Conservation (phyloP, 2,329 filamentous ascomycete genomes). For the Scedosporium aurantiacum region DNA sequence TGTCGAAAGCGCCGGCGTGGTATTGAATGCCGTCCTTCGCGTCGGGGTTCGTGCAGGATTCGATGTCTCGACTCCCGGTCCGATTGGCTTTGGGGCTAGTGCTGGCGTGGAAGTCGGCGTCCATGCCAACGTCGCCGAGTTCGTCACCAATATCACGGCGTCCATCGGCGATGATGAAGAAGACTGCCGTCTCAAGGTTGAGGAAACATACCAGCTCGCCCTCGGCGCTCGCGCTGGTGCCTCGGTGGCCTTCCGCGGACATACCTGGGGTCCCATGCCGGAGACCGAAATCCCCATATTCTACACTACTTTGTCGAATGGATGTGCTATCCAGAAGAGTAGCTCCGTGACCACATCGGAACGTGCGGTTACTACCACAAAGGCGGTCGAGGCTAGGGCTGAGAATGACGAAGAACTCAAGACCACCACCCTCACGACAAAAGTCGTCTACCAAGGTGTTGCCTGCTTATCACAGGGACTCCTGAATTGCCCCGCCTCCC, state of each 20-base stretch:
- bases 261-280: constrained; percentile 33
- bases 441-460: constrained; percentile 30
- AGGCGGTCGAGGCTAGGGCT: constrained; percentile 4
- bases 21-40: constrained; percentile 35
- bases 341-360: constrained; percentile 10
- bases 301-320: not conserved
- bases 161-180: constrained; percentile 18
- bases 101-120: constrained; percentile 36
- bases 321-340: not conserved
- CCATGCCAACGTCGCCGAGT: constrained; percentile 42
- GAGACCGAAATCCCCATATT: not conserved
- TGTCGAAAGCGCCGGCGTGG: constrained; percentile 27
- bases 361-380: constrained; percentile 13
- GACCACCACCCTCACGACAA: constrained; percentile 28
- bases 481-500: constrained; percentile 37
- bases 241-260: constrained; percentile 28
- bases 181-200: constrained; percentile 32
- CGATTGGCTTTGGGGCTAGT: constrained; percentile 16
- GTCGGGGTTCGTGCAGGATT: constrained; percentile 19
- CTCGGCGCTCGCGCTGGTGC: constrained; percentile 44
- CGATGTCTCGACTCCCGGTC: not conserved
- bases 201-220: constrained; percentile 38
- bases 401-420: constrained; percentile 18
- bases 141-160: constrained; percentile 38
- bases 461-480: constrained; percentile 30